These are phyloP conservation scores for Candida sp. DNA, from an alignment of 1,139 yeast genomes.

Conservation along the genomic window DNA sequence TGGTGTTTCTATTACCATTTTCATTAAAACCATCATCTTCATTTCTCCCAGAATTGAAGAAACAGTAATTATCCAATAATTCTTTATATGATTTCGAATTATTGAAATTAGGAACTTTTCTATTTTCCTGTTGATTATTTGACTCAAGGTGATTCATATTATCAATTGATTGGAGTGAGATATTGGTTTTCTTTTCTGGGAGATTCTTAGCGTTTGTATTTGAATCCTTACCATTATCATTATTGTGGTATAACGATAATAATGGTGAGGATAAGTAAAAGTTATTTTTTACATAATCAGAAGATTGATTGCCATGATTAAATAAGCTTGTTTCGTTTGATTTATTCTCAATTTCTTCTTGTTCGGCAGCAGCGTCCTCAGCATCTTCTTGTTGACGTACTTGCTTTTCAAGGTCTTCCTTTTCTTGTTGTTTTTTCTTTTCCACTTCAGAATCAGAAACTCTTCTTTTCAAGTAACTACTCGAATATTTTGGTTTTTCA, in stretches of 20 bases:
- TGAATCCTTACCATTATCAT: neutral
- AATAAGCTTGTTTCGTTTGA: neutral
- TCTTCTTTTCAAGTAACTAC: conserved; percentile 33
- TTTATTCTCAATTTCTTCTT: conserved; percentile 2
- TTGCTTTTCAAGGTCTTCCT: neutral
- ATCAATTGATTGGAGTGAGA: neutral
- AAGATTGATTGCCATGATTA: conserved; percentile 8
- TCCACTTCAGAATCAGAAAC: conserved; percentile 28
- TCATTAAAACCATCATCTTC: conserved; percentile 2
- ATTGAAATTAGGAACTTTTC: conserved; percentile 15
- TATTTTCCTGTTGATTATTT: neutral
- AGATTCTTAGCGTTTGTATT: neutral
- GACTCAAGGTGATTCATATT: neutral
- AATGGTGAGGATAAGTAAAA: conserved; percentile 40
- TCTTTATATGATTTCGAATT: conserved; percentile 66
- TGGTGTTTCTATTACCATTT: conserved; percentile 2
- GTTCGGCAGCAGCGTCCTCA: neutral
- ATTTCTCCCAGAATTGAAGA: conserved; percentile 27
- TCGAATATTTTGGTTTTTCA: conserved; percentile 37
- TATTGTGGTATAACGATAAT: conserved; percentile 18
- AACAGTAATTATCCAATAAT: conserved; percentile 70
- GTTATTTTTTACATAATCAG: conserved; percentile 35
- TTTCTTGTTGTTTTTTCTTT: conserved; percentile 4
- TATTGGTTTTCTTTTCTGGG: neutral
- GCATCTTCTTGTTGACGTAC: conserved; percentile 1